Base-by-base conservation (phyloP, 805 yeast genomes). In the Myxozyma sirexii region DNA sequence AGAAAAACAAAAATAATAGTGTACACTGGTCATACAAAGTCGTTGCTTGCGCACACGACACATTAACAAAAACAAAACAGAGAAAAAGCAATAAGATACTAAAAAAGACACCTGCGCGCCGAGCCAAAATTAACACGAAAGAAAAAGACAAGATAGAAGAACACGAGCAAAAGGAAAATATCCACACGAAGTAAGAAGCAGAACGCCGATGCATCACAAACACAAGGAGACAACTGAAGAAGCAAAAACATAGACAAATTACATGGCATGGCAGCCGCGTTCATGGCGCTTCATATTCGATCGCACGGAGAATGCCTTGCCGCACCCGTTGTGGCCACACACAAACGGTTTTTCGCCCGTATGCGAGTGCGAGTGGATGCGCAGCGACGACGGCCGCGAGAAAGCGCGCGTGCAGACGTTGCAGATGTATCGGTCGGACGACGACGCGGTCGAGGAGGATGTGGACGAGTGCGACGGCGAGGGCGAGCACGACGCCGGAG, bases 281-380 rank as follows among this genome's bases (percentile, higher is more conserved):
- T 82, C 80, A 74, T 90, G 97, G 62, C 97, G 79, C n/a, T 89
- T 81, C 86, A 91, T 83, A 71, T 90, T 90, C 33, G 90, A 84
- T 67, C 90, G 83, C 33, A 91, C 97, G 23, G 86, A 82, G 71
- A 90, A 91, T 4, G 80, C 70, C 65, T 86, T 83, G 0, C 85
- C 87, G 72, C 97, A 90, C 38, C 80, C 82, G 0, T 75, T 75
- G 84, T 88, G 86, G n/a, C 77, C 73, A 69, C 91, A 86, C 53
- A 74, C 75, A 70, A 82, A 86, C 10, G 92, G 92, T 64, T 85
- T 85, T 68, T 85, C 90, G 33, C 92, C 92, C 0, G 91, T 86
- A 72, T 90, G 97, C 12, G 91, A 85, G 71, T 88, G 84, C 69
- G 82, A 79, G 75, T 90, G 97, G 5, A 93, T 90, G 70, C 84